Evolutionary conservation across 129 eudicot species (phyloP).

Genomic region (Solidago caesia): DNA sequence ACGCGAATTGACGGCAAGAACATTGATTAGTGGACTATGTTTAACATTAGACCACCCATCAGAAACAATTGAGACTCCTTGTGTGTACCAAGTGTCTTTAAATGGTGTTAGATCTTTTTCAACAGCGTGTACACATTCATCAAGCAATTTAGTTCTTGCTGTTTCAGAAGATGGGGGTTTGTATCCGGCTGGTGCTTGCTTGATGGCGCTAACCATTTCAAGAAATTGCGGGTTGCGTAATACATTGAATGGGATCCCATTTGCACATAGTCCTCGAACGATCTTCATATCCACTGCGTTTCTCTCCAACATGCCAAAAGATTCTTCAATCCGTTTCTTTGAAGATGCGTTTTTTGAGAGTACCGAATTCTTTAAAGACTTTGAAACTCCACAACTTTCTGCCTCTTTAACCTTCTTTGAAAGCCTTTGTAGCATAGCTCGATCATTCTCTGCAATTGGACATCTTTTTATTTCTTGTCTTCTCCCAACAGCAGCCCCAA

Average conservation of each 20-base stretch:
- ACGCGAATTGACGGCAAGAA: constrained; percentile 8
- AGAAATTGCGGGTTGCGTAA: constrained; percentile 8
- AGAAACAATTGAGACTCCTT: constrained; percentile 1
- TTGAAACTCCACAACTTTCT: not conserved
- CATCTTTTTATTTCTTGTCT: not conserved
- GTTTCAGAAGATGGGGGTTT: constrained; percentile 16
- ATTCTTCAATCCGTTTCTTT: constrained; percentile 7
- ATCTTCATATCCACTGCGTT: constrained; percentile 11
- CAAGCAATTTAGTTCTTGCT: constrained; percentile 15
- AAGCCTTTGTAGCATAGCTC: not conserved
- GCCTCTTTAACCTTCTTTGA: not conserved
- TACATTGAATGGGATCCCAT: constrained; percentile 20
- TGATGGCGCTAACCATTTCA: constrained; percentile 21
- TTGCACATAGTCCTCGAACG: constrained; percentile 12
- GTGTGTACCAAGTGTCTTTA: constrained; percentile 18
- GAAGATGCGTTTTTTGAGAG: not conserved
- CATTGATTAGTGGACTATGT: constrained; percentile 12
- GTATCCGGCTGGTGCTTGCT: constrained; percentile 14
- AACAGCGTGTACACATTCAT: constrained; percentile 7
- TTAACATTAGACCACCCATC: constrained; percentile 17
- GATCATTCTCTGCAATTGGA: not conserved
- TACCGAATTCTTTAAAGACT: not conserved
- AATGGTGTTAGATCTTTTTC: not conserved
- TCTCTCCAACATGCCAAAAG: constrained; percentile 6
- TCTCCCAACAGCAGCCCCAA: not conserved